Conservation (phyloP, 768 basidiomycete genomes). For the Suillus discolor region DNA sequence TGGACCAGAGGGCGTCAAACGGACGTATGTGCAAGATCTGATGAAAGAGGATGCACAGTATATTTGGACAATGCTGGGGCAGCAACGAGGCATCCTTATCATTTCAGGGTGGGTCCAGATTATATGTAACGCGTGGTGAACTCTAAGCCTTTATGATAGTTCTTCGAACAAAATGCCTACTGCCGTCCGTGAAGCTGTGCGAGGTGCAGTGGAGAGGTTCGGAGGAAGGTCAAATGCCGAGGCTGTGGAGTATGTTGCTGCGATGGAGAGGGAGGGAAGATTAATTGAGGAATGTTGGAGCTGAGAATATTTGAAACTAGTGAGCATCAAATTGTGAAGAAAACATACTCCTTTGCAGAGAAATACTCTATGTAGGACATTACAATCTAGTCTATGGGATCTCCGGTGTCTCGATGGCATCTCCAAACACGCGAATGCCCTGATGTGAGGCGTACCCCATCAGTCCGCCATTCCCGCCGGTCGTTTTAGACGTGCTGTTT, state of each 20-base stretch:
- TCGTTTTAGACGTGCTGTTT: no score
- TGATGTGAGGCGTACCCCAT: no score
- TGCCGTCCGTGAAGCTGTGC: slow-evolving; percentile 69
- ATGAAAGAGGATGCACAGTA: slow-evolving; percentile 65
- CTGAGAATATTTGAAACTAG: slow-evolving; percentile 25
- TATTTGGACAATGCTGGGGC: slow-evolving; percentile 59
- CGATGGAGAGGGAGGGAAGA: slow-evolving; percentile 61
- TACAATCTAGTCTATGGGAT: no score
- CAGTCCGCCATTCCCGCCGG: no score
- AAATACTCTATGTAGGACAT: no score
- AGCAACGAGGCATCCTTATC: slow-evolving; percentile 66
- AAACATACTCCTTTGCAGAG: no score
- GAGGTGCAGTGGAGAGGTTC: slow-evolving; percentile 59
- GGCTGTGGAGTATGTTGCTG: slow-evolving; percentile 49
- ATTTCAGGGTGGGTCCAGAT: slow-evolving; percentile 76
- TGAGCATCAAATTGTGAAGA: no score
- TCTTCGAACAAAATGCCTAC: slow-evolving; percentile 94
- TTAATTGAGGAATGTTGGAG: slow-evolving; percentile 89
- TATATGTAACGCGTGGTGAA: slow-evolving; percentile 8
- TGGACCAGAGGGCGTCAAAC: no score
- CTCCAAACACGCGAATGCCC: no score
- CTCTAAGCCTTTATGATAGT: slow-evolving; percentile 41
- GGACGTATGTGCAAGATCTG: slow-evolving; percentile 69
- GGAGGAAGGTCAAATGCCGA: slow-evolving; percentile 56
- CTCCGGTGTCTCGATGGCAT: no score